Evolutionary conservation across 768 basidiomycete species (phyloP), one percentile per base, ranked within the genome.

Genomic region (Roridomyces roridus): DNA sequence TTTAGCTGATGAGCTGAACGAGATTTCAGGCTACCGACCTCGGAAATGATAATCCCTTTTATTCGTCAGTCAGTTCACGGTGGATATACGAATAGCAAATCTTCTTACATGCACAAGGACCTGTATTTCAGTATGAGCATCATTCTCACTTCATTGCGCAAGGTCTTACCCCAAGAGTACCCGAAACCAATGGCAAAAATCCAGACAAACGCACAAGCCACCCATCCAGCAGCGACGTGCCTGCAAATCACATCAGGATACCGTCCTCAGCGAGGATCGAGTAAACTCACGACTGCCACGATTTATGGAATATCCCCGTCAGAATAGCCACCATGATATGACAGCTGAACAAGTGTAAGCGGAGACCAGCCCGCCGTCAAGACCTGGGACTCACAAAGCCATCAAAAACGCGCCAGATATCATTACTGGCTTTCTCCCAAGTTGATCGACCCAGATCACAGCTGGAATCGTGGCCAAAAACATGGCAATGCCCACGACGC

Each of bases 401-500:
- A 89, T 91, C 37, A 87, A 63, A 71, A 91, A 85, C 5, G 88
- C 88, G 8, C 88, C 88, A n/a, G 85, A 87, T 21, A 89, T 72
- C 54, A 89, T 68, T 39, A 90, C 85, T 7, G 90, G 90, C 70
- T 86, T 89, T 31, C 91, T 84, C 20, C 90, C 91, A 23, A 86
- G 65, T 59, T 88, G 83, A 71, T 92, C 91, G 28, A 93, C 82
- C 77, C 85, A 92, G n/a, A 92, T 77, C 18, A 92, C 89, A 3
- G 91, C 89, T 4, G 91, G 91, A 56, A 92, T 88, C 0, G 90
- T 91, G 3, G 89, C 85, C 54, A 89, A 69, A 71, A 85, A 91
- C 85, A 88, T 88, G 86, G 83, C 88, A 64, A 92, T 85, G 37
- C 91, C 91, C 48, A 92, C 91, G 18, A 93, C 88, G 48, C 57